Conservation (phyloP, 768 basidiomycete genomes). For the Coprinopsis marcescibilis region DNA sequence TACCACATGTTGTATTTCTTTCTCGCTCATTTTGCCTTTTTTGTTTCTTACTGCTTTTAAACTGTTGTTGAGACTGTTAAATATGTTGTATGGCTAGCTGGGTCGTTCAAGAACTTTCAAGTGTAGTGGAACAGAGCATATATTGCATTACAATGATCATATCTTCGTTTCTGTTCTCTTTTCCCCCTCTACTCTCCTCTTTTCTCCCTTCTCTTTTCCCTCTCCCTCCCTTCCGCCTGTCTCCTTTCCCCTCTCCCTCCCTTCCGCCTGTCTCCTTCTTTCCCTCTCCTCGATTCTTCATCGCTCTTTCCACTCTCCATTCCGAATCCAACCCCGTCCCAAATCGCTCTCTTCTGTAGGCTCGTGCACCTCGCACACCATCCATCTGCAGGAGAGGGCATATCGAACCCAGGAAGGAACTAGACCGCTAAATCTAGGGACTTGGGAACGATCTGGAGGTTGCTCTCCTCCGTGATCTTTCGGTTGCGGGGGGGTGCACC, state of each 20-base stretch:
- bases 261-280: neutral
- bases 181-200: slow-evolving; percentile 5
- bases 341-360: neutral
- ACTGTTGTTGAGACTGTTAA: no score
- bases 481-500: slow-evolving; percentile 21
- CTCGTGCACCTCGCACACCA: neutral
- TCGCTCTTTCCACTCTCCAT: neutral
- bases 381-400: neutral
- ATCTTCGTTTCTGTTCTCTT: slow-evolving; percentile 4
- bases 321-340: neutral
- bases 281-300: neutral
- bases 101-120: no score
- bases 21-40: no score
- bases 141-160: no score
- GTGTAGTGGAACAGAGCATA: no score
- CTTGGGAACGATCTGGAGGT: neutral
- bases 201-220: neutral
- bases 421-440: neutral
- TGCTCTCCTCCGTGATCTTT: slow-evolving; percentile 8
- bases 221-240: neutral
- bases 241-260: neutral
- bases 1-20: no score
- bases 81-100: no score
- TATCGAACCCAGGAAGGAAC: neutral
- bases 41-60: no score